These are phyloP conservation scores for Talaromyces pinophilus DNA, from an alignment of 2,329 filamentous ascomycete genomes.

Conservation along the genomic window DNA sequence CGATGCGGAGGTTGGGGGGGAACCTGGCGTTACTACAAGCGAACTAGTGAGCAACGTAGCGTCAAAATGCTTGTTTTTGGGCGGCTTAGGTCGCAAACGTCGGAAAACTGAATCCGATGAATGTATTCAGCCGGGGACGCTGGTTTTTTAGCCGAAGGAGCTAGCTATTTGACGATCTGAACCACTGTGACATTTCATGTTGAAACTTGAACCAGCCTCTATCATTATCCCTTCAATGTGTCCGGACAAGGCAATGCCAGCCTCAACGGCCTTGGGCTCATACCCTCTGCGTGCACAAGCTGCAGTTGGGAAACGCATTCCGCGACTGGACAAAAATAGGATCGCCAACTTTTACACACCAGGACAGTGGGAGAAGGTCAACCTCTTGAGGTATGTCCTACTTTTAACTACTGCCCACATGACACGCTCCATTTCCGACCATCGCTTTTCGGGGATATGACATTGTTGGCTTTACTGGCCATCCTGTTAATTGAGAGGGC, in stretches of 20 bases:
- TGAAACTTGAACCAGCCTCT: background rate
- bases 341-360: conserved; percentile 63
- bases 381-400: conserved; percentile 63
- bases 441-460: no score
- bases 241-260: background rate
- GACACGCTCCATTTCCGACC: no score
- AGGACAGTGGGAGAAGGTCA: conserved; percentile 75
- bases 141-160: background rate
- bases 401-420: background rate
- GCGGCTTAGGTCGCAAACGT: background rate
- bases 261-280: background rate
- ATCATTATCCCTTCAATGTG: background rate
- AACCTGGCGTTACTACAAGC: background rate
- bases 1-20: background rate
- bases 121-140: background rate
- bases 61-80: background rate
- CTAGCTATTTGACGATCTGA: background rate
- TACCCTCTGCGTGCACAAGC: background rate
- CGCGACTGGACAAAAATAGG: conserved; percentile 2
- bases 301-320: conserved; percentile 7
- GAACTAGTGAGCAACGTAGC: background rate
- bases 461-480: no score
- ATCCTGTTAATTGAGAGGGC: no score
- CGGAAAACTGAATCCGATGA: background rate
- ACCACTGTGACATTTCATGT: background rate